A percentile compares a stretch with the other conserved stretches of the same genome.
Evolutionary conservation across 73 alveolate genomes (phyloP).

Genomic region (Tetrahymena borealis): DNA sequence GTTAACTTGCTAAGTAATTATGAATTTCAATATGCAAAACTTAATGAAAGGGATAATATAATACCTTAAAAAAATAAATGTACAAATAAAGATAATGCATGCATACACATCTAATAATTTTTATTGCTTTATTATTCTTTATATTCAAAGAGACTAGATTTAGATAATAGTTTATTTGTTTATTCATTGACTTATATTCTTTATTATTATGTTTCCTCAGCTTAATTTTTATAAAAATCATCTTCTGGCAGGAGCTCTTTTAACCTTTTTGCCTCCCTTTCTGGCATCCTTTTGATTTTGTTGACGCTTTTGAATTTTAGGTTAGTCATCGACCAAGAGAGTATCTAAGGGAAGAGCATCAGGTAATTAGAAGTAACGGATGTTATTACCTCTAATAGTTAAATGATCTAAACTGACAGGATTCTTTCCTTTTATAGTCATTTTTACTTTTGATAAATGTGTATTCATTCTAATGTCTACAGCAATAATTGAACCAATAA

Average conservation of each 20-base stretch:
- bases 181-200: neutral
- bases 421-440: constrained; percentile 94
- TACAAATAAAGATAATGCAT: neutral
- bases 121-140: neutral
- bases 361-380: constrained; percentile 87
- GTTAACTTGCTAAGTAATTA: too few relatives aligned
- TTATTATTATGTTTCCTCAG: neutral
- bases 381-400: constrained; percentile 93
- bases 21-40: neutral
- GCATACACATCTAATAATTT: neutral
- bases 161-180: neutral
- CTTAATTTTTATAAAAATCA: neutral
- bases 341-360: constrained; percentile 53
- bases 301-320: neutral
- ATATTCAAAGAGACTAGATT: neutral
- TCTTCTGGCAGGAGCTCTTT: constrained; percentile 3
- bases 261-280: constrained; percentile 1
- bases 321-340: constrained; percentile 35
- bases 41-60: neutral
- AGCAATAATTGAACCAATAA: constrained; percentile 89
- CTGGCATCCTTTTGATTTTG: neutral
- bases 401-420: constrained; percentile 93
- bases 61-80: neutral
- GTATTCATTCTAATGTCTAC: constrained; percentile 98
- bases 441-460: constrained; percentile 85